Base-by-base conservation (phyloP, 2,329 filamentous ascomycete species). In the Aspergillus japonicus region DNA sequence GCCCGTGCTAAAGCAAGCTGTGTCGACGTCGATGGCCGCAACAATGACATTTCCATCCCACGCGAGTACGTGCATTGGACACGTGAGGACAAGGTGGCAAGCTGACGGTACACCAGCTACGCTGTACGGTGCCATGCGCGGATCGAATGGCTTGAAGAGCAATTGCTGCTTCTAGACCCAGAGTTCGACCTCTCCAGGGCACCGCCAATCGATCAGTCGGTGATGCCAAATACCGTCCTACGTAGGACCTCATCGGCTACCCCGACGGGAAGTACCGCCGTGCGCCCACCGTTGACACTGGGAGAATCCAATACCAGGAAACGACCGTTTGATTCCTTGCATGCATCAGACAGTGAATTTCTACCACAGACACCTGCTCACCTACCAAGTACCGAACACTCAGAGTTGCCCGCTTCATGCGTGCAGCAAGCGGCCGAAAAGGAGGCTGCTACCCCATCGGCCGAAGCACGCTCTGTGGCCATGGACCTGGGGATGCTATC, bases 21-120 rank as follows among this genome's bases (percentile, higher is more conserved):
- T 57, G 64, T 78, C 1, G 75, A 78, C 53, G 75, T 78, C 1
- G 75, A 78, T 58, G 68, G 69, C 16, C 74, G 72, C 33, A 75
- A 77, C 56, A 72, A 71, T 4, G 66, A 71, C 2, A 33, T 74
- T 19, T 65, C 68, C 3, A 71, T 78, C 7, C 71, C 74, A 5
- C 70, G 76, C 52, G 74, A 77, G 71, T 74, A 60, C 66, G 66
- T 56, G 7, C 47, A 53, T 12, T 31, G 1, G 2, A 19, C 12
- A 5, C 16, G 7, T n/a, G 21, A 12, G 3, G 3, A 19, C 54
- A 16, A 12, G 33, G 33, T 35, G 14, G 53, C 8, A 42, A 50
- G 14, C 24, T 42, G 3, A 47, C 21, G 4, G 4, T 35, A 11
- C 1, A n/a, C 10, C 47, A 62, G 66, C 58, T 70, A 70, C 51